Base-by-base conservation (phyloP, 2,329 filamentous ascomycete species). In the Catunica adiposa region DNA sequence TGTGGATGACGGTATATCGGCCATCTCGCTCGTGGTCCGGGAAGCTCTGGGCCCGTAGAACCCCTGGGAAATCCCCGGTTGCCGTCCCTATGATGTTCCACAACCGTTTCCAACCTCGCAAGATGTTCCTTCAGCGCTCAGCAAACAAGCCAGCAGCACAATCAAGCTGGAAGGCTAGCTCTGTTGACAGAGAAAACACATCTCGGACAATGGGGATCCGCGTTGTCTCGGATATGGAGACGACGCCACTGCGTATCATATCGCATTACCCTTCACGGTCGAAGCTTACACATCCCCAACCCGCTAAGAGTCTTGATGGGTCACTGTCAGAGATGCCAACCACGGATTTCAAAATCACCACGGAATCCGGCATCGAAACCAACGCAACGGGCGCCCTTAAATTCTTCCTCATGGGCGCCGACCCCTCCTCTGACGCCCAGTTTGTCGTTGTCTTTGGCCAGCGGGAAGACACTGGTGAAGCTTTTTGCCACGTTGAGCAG, bases 1-100 rank as follows among this genome's bases (percentile, higher is more conserved):
- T 61, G 11, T 61, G 58, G 59, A 57, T 61, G 54, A 59, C 56
- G 3, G 46, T 61, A 4, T 58, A 57, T 53, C 48, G 51, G 23
- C 46, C 51, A n/a, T 52, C 56, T 31, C 55, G 51, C 22, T 38
- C 48, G 29, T 44, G 56, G 50, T 25, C 38, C 17, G 40, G 56
- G 23, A 48, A 53, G 31, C 44, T 58, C 34, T 58, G 56, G 56
- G 53, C 56, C 9, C 53, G 56, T n/a, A 34, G 56, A 11, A 55
- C 56, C n/a, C 56, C 56, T 1, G 56, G 56, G 3, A 58, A 58
- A 50, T 44, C 53, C 3, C 56, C 56, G 1, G 59, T 61, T 17
- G 57, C 56, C 14, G 58, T 61, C 17, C 58, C 59, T 2, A 57
- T 56, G 31, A 56, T 59, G 38, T 60, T 60, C 46, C 26, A 57